phyloP scores from a whole-genome alignment of 331 rosid genomes.

The Malus hybrid region DNA sequence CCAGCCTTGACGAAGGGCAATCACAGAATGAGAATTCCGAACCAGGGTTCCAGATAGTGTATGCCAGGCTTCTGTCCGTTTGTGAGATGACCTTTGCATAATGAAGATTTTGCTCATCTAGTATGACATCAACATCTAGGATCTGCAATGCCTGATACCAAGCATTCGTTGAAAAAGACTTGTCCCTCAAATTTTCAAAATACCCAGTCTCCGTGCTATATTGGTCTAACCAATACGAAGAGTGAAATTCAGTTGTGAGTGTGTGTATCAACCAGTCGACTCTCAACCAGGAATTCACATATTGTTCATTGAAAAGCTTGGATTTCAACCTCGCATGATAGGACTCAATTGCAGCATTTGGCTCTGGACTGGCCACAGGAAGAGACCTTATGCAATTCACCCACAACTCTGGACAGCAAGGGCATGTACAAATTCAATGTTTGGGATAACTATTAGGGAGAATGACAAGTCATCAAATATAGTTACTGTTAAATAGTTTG shows the following conservation, averaged over 20 bases:
- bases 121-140: slow-evolving; percentile 55
- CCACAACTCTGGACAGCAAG: slow-evolving; percentile 54
- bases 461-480: too few species aligned
- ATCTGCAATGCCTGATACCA: slow-evolving; percentile 61
- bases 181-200: slow-evolving; percentile 45
- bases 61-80: slow-evolving; percentile 45
- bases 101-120: slow-evolving; percentile 57
- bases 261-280: slow-evolving; percentile 64
- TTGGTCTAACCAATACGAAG: slow-evolving; percentile 65
- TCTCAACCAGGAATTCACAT: slow-evolving; percentile 45
- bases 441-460: too few species aligned
- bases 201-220: slow-evolving; percentile 54
- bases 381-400: slow-evolving; percentile 47
- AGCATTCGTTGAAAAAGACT: slow-evolving; percentile 44
- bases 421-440: slow-evolving; percentile 14
- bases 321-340: slow-evolving; percentile 65
- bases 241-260: slow-evolving; percentile 60
- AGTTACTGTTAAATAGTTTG: too few species aligned
- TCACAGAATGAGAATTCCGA: slow-evolving; percentile 73
- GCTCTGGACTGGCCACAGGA: slow-evolving; percentile 55
- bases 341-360: slow-evolving; percentile 60
- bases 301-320: slow-evolving; percentile 43
- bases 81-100: slow-evolving; percentile 64
- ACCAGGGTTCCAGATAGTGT: slow-evolving; percentile 74
- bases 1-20: slow-evolving; percentile 65